Conservation (phyloP, 2,329 filamentous ascomycete species). For the Zalaria obscura region DNA sequence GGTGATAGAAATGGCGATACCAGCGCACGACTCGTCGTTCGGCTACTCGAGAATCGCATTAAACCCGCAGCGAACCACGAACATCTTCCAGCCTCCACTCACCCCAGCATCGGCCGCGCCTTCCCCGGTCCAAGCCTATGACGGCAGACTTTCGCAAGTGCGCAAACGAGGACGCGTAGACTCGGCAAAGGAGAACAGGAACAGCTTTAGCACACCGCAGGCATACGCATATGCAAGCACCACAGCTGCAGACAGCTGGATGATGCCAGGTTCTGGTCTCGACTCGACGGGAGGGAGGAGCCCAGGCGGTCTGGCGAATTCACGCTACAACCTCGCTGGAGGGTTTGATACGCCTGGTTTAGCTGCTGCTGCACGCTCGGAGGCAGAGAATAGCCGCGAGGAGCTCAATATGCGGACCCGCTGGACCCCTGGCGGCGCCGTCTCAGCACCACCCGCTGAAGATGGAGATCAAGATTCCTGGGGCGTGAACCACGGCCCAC, state of each 20-base stretch:
- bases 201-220: not conserved
- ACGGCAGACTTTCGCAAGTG: not conserved
- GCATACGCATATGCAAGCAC: not conserved
- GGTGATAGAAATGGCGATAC: no score
- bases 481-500: constrained; percentile 8
- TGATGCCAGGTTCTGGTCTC: not conserved
- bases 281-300: not conserved
- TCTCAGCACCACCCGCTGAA: no score
- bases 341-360: constrained; percentile 34
- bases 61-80: not conserved
- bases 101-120: constrained; percentile 1
- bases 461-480: not conserved
- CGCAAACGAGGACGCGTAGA: constrained; percentile 3
- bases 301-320: constrained; percentile 29
- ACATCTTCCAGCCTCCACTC: constrained; percentile 4
- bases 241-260: not conserved
- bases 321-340: constrained; percentile 35
- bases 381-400: constrained; percentile 17
- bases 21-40: no score
- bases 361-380: constrained; percentile 16
- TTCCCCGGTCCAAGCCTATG: constrained; percentile 1
- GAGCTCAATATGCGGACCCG: constrained; percentile 16
- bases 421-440: constrained; percentile 4
- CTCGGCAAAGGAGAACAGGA: constrained; percentile 1
- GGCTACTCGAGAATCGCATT: no score